A percentile compares a stretch with the other conserved stretches of the same genome.
These are phyloP conservation scores for Hortiboletus flavorubellus DNA, from an alignment of 768 basidiomycete genomes.

Conservation along the genomic window DNA sequence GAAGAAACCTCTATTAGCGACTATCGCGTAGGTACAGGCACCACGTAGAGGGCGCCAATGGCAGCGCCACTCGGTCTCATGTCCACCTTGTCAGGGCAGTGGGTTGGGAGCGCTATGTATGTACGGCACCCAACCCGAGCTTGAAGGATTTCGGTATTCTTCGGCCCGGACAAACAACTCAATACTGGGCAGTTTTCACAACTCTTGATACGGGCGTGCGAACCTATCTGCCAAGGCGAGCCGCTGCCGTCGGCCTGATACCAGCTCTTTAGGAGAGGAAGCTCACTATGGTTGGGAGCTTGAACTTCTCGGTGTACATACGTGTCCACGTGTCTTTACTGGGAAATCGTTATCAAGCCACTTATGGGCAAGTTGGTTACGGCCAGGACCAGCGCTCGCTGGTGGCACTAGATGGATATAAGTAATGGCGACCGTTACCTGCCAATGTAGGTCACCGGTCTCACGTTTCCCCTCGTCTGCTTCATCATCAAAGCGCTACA, in stretches of 20 bases:
- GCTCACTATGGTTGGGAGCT: not conserved
- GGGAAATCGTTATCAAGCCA: not conserved
- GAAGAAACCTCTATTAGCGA: not conserved
- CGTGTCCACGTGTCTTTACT: not conserved
- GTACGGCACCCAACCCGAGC: not conserved
- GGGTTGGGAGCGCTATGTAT: too few relatives aligned
- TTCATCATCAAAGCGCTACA: constrained; percentile 9
- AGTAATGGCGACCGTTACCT: constrained; percentile 3
- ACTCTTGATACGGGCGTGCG: not conserved
- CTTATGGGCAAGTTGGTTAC: constrained; percentile 13
- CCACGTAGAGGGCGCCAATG: not conserved
- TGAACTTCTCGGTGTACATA: too few relatives aligned
- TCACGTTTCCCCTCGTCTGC: constrained; percentile 17
- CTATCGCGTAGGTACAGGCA: not conserved
- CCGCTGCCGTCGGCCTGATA: not conserved
- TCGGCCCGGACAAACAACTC: too few relatives aligned
- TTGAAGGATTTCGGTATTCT: not conserved
- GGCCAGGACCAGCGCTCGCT: not conserved
- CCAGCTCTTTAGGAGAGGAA: not conserved
- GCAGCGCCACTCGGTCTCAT: too few relatives aligned
- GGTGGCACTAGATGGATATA: constrained; percentile 4
- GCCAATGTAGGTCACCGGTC: constrained; percentile 2
- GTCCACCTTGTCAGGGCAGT: too few relatives aligned
- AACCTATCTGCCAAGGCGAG: not conserved
- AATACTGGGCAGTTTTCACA: not conserved